phyloP scores from a whole-genome alignment of 2,329 filamentous ascomycete genomes.

The Scytalidium lignicola region DNA sequence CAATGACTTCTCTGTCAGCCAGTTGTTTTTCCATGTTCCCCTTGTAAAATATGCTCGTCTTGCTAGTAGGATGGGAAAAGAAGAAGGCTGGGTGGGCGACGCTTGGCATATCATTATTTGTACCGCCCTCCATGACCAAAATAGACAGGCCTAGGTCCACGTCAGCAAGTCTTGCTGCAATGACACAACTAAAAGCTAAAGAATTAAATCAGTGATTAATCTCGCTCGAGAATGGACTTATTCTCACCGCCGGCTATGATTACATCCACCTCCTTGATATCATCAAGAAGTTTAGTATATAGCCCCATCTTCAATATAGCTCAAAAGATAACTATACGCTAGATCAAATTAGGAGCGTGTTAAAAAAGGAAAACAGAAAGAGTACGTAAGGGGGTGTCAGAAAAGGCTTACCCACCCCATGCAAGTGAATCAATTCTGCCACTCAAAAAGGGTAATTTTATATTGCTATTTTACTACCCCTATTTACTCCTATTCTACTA shows the following conservation, averaged over 20 bases:
- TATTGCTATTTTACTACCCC: too few relatives aligned
- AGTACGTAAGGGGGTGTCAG: too few relatives aligned
- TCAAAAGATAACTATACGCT: too few relatives aligned
- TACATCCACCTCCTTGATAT: constrained; percentile 2
- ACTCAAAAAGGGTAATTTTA: too few relatives aligned
- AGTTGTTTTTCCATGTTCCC: constrained; percentile 35
- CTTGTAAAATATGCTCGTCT: constrained; percentile 39
- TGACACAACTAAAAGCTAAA: constrained; percentile 26
- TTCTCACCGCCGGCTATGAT: constrained; percentile 3
- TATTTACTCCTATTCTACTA: too few relatives aligned
- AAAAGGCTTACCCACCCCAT: too few relatives aligned
- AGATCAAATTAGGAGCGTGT: too few relatives aligned
- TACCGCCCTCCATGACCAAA: constrained; percentile 42
- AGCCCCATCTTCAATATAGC: neutral
- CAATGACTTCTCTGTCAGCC: constrained; percentile 27
- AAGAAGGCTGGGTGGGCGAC: constrained; percentile 42
- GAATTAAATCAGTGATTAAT: neutral
- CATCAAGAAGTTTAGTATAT: constrained; percentile 1
- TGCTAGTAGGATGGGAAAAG: constrained; percentile 35
- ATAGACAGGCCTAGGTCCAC: constrained; percentile 37
- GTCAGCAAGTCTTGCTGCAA: constrained; percentile 38
- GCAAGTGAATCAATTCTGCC: too few relatives aligned
- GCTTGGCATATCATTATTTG: constrained; percentile 38
- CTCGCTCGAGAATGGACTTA: neutral
- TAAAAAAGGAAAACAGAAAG: too few relatives aligned